Conservation (phyloP, 768 basidiomycete species). For the Suillus sp. region DNA sequence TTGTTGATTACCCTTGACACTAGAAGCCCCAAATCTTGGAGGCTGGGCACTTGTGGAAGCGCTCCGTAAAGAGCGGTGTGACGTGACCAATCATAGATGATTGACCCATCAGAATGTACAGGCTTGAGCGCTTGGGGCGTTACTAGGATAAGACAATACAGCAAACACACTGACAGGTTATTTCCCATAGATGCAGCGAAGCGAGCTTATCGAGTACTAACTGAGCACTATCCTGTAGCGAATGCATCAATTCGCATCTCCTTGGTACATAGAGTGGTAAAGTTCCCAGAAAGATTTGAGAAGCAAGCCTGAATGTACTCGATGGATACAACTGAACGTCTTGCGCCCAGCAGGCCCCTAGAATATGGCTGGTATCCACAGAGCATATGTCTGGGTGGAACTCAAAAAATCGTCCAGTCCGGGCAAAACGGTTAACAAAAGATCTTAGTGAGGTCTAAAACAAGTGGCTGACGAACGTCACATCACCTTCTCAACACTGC, state of each 20-base stretch:
- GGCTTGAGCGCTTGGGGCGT: neutral
- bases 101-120: neutral
- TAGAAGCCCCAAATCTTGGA: conserved; percentile 1
- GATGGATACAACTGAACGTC: neutral
- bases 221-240: neutral
- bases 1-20: neutral
- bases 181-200: neutral
- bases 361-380: neutral
- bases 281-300: neutral
- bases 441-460: neutral
- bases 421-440: neutral
- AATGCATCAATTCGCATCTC: neutral
- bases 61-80: neutral
- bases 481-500: neutral
- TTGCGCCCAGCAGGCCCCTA: too few species aligned
- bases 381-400: neutral
- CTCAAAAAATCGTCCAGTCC: too few species aligned
- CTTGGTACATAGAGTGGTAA: neutral
- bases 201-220: neutral
- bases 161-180: neutral
- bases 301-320: neutral
- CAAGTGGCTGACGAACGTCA: neutral
- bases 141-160: neutral
- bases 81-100: neutral
- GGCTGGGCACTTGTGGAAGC: neutral